These are phyloP conservation scores for Dipodascus geniculatus DNA, from an alignment of 805 yeast genomes.

Conservation along the genomic window DNA sequence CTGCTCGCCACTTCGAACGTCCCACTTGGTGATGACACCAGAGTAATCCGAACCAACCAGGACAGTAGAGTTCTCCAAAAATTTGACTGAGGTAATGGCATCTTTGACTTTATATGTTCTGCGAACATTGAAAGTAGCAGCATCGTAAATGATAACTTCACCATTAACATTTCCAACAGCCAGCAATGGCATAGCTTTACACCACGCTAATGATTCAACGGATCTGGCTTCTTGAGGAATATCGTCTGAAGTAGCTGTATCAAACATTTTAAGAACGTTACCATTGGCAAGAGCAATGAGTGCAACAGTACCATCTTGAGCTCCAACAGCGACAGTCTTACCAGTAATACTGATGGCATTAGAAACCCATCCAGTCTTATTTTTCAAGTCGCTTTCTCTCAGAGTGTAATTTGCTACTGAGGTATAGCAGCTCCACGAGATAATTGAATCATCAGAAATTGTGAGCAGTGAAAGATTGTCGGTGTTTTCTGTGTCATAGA, in stretches of 20 bases:
- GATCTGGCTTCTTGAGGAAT: constrained; percentile 40
- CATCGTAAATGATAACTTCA: constrained; percentile 68
- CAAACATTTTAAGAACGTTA: constrained; percentile 49
- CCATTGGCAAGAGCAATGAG: constrained; percentile 73
- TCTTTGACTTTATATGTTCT: constrained; percentile 59
- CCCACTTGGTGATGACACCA: constrained; percentile 80
- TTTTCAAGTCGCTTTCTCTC: constrained; percentile 45
- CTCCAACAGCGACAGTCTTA: constrained; percentile 61
- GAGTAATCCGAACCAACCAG: constrained; percentile 70
- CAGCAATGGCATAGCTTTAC: constrained; percentile 47
- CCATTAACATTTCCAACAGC: constrained; percentile 91
- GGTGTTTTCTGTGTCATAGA: constrained; percentile 49
- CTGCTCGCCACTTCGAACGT: constrained; percentile 73
- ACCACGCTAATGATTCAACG: constrained; percentile 77
- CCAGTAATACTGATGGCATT: constrained; percentile 39
- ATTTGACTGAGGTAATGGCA: constrained; percentile 70
- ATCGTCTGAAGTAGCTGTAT: constrained; percentile 44
- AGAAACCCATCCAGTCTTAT: constrained; percentile 85
- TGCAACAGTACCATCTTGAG: constrained; percentile 76
- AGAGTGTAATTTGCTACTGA: constrained; percentile 46
- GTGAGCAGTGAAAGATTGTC: constrained; percentile 58
- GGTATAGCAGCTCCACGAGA: constrained; percentile 84
- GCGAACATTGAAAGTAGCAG: constrained; percentile 79
- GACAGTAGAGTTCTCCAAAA: constrained; percentile 34
- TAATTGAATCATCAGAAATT: constrained; percentile 69